Evolutionary conservation across 2,329 filamentous ascomycete genomes (phyloP).

Genomic region (Stachybotrys chlorohalonatus): DNA sequence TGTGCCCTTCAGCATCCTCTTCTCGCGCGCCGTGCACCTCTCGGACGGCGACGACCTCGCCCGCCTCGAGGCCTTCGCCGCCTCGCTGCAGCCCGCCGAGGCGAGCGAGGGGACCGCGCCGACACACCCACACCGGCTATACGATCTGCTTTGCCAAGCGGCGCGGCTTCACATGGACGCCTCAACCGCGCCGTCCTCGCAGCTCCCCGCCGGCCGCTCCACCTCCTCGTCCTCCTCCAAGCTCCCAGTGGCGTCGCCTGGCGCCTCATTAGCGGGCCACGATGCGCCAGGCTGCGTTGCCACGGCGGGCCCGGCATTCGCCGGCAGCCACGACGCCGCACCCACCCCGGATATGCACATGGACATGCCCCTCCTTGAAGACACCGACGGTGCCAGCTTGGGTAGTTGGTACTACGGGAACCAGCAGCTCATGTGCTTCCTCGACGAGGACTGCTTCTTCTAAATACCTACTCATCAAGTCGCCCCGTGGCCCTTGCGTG

Average conservation of each 20-base stretch:
- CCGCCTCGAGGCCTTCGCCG: conserved; percentile 18
- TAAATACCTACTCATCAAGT: background rate
- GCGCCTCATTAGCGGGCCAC: too few relatives aligned
- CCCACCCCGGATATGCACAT: background rate
- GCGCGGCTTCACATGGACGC: conserved; percentile 16
- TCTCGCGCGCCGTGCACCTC: conserved; percentile 18
- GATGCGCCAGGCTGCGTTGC: too few relatives aligned
- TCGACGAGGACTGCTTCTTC: conserved; percentile 2
- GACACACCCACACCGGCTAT: conserved; percentile 23
- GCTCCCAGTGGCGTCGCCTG: too few relatives aligned
- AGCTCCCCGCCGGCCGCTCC: too few relatives aligned
- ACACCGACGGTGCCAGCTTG: background rate
- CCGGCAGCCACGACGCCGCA: background rate
- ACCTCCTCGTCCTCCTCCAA: too few relatives aligned
- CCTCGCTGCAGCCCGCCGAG: conserved; percentile 15
- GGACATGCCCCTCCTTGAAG: background rate
- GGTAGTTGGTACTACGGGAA: conserved; percentile 15
- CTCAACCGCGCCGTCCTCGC: background rate
- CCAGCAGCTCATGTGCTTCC: conserved; percentile 14
- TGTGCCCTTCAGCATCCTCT: conserved; percentile 26
- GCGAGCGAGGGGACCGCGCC: conserved; percentile 5
- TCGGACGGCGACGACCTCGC: conserved; percentile 6
- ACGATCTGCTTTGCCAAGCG: conserved; percentile 21
- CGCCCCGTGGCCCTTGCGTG: background rate
- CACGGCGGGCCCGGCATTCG: background rate